phyloP scores from a whole-genome alignment of 176 grass and related monocot species.

The Panicum miliaceum region DNA sequence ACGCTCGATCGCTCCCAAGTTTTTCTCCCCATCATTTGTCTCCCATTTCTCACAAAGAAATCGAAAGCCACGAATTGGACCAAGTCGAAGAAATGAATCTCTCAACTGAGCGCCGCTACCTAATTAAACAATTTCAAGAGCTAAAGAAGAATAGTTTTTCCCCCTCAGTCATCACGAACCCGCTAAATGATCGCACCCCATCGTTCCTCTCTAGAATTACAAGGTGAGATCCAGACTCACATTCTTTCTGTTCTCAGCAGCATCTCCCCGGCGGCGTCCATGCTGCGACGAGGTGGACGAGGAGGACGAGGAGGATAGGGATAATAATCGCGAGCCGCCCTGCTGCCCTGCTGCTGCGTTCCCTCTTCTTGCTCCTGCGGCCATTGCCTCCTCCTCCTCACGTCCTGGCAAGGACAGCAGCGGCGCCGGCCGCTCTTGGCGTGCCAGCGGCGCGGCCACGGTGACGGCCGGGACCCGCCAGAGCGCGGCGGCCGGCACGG shows the following conservation, averaged over 20 bases:
- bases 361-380: conserved; percentile 35
- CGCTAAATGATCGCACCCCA: conserved; percentile 21
- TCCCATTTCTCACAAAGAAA: conserved; percentile 36
- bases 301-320: conserved; percentile 47
- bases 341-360: conserved; percentile 9
- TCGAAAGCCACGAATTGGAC: conserved; percentile 34
- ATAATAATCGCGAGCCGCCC: conserved; percentile 26
- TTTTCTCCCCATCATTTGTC: conserved; percentile 12
- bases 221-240: conserved; percentile 94
- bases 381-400: conserved; percentile 54
- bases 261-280: conserved; percentile 47
- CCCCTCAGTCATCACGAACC: conserved; percentile 19
- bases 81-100: conserved; percentile 33
- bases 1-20: background rate
- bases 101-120: background rate
- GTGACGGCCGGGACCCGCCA: conserved; percentile 53
- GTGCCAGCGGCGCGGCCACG: conserved; percentile 21
- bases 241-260: conserved; percentile 52
- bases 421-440: conserved; percentile 45
- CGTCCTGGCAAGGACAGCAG: conserved; percentile 42
- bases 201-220: conserved; percentile 48
- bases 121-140: conserved; percentile 35
- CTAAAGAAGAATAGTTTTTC: conserved; percentile 29
- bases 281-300: conserved; percentile 53
- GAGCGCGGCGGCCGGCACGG: conserved; percentile 51